phyloP scores from a whole-genome alignment of 2,329 filamentous ascomycete genomes.

The Coleophoma eucalyptorum region DNA sequence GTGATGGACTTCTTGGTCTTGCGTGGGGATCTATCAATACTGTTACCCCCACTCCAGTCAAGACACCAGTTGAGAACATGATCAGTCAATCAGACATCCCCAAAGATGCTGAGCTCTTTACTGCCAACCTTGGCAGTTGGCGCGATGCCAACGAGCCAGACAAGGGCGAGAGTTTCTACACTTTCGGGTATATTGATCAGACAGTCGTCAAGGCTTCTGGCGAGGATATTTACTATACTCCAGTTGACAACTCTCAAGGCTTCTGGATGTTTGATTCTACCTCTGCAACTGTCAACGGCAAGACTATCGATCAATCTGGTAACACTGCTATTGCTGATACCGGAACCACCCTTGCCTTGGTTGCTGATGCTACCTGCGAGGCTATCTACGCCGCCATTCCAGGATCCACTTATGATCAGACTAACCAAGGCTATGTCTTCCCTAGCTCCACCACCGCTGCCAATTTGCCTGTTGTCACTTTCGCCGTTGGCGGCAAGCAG shows the following conservation, averaged over 20 bases:
- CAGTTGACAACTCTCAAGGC: constrained; percentile 59
- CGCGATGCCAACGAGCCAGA: constrained; percentile 40
- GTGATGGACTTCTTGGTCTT: constrained; percentile 65
- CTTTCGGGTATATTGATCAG: constrained; percentile 68
- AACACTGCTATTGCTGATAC: constrained; percentile 71
- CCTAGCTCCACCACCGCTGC: constrained; percentile 47
- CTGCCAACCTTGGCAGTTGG: constrained; percentile 52
- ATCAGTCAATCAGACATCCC: constrained; percentile 52
- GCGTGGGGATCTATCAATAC: constrained; percentile 64
- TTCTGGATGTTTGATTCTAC: constrained; percentile 65
- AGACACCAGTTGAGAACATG: constrained; percentile 68
- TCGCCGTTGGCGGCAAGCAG: constrained; percentile 59
- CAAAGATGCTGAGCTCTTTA: constrained; percentile 48
- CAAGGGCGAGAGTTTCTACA: constrained; percentile 57
- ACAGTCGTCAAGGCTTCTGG: constrained; percentile 51
- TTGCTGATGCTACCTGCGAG: constrained; percentile 57
- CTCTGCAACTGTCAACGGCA: constrained; percentile 53
- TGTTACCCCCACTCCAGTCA: constrained; percentile 47
- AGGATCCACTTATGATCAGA: constrained; percentile 50
- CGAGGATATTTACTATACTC: constrained; percentile 53
- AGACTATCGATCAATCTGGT: constrained; percentile 40
- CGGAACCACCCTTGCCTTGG: constrained; percentile 63
- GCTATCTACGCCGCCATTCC: constrained; percentile 62
- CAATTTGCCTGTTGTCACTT: constrained; percentile 54
- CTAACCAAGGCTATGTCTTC: constrained; percentile 61